A percentile compares a stretch with the other conserved stretches of the same genome.
Conservation (phyloP, 768 basidiomycete genomes). For the Crassisporium funariophilum region DNA sequence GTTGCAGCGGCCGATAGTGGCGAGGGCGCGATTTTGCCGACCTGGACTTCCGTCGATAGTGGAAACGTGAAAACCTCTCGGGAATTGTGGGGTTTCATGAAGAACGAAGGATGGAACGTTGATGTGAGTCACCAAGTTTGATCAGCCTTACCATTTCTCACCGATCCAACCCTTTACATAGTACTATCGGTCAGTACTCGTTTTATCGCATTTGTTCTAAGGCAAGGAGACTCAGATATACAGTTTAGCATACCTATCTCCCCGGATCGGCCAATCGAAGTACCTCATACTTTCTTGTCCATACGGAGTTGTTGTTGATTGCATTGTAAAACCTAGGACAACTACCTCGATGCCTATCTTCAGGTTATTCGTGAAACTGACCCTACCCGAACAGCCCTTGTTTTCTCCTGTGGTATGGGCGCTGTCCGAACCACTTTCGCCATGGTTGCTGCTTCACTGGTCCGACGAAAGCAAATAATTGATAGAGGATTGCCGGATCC, state of each 20-base stretch:
- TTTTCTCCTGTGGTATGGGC: constrained; percentile 97
- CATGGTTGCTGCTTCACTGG: constrained; percentile 91
- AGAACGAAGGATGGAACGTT: constrained; percentile 86
- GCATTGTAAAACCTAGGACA: constrained; percentile 53
- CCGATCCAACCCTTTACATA: constrained; percentile 31
- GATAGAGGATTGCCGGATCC: constrained; percentile 74
- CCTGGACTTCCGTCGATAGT: constrained; percentile 90
- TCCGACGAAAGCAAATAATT: constrained; percentile 78
- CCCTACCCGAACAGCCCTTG: constrained; percentile 77
- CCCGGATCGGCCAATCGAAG: constrained; percentile 89
- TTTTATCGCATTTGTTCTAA: no score
- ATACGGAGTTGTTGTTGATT: background rate
- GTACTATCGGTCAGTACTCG: constrained; percentile 79
- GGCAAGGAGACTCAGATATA: background rate
- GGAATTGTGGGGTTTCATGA: constrained; percentile 85
- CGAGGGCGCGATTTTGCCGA: constrained; percentile 83
- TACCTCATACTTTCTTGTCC: constrained; percentile 26
- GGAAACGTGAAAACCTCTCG: constrained; percentile 82
- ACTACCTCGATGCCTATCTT: constrained; percentile 94
- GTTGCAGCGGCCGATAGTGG: constrained; percentile 41
- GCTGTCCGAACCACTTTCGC: constrained; percentile 96
- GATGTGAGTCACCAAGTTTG: constrained; percentile 52
- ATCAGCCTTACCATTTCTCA: background rate
- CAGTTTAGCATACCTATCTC: constrained; percentile 85
- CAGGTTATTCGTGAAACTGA: constrained; percentile 78